phyloP scores from a whole-genome alignment of 257 asterid genomes.

The Scutellaria baicalensis region DNA sequence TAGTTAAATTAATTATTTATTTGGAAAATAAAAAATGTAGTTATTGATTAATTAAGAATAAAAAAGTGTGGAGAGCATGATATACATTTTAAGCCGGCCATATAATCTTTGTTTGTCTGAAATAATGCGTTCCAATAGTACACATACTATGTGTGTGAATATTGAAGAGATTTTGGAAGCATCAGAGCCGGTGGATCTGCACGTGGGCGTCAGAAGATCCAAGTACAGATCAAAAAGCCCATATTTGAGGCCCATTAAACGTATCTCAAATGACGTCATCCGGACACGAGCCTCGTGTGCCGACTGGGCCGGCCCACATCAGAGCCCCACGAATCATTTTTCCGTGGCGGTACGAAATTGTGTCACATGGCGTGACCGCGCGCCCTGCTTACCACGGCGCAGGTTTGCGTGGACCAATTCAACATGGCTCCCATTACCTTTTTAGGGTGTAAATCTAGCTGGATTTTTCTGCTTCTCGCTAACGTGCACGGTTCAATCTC shows the following conservation, averaged over 20 bases:
- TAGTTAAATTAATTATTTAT: neutral
- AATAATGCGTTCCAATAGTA: neutral
- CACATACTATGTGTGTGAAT: neutral
- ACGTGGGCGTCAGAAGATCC: slow-evolving; percentile 50
- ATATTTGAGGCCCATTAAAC: slow-evolving; percentile 13
- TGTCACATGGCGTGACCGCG: slow-evolving; percentile 28
- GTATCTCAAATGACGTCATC: slow-evolving; percentile 26
- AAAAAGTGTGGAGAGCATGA: slow-evolving; percentile 13
- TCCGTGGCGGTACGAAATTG: neutral
- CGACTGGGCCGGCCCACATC: slow-evolving; percentile 52
- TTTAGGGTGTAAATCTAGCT: slow-evolving; percentile 16
- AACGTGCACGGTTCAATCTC: slow-evolving; percentile 20
- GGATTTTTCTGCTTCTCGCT: slow-evolving; percentile 14
- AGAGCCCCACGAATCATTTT: slow-evolving; percentile 16
- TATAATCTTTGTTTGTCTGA: no score
- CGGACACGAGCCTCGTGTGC: slow-evolving; percentile 54
- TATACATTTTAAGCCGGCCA: slow-evolving; percentile 15
- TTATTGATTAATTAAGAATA: no score
- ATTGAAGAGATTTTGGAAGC: neutral
- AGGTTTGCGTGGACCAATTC: slow-evolving; percentile 17
- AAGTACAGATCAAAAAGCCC: slow-evolving; percentile 13
- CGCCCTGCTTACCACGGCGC: slow-evolving; percentile 8
- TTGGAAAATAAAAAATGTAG: no score
- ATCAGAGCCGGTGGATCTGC: slow-evolving; percentile 39
- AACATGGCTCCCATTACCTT: slow-evolving; percentile 25